A percentile compares a stretch with the other conserved stretches of the same genome.
phyloP scores from a whole-genome alignment of 108 stramenopile species.

The Fistulifera solaris region DNA sequence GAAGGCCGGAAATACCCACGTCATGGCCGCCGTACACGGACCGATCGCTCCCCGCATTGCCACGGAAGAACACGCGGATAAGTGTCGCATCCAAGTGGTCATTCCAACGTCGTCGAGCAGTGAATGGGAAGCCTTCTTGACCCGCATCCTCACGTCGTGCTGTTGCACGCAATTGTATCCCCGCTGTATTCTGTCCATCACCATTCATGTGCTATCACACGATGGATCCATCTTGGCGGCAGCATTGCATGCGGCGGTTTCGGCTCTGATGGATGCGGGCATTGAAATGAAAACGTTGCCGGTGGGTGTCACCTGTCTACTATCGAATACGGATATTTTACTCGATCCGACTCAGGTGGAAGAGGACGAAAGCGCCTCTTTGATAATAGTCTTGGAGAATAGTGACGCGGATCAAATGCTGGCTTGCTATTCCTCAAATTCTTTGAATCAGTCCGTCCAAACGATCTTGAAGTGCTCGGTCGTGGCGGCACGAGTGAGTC shows the following conservation, averaged over 20 bases:
- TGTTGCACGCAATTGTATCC: constrained; percentile 46
- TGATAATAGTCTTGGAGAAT: constrained; percentile 33
- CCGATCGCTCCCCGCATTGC: constrained; percentile 66
- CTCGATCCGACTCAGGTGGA: constrained; percentile 37
- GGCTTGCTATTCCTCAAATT: constrained; percentile 24
- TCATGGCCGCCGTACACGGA: constrained; percentile 81
- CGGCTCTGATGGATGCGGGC: constrained; percentile 82
- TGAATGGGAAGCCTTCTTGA: constrained; percentile 52
- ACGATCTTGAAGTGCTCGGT: constrained; percentile 3
- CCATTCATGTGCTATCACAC: constrained; percentile 59
- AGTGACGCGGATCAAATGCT: constrained; percentile 16
- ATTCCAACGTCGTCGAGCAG: constrained; percentile 30
- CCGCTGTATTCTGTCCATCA: constrained; percentile 58
- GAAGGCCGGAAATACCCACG: constrained; percentile 69
- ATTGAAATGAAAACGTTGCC: constrained; percentile 70
- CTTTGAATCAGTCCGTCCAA: constrained; percentile 9
- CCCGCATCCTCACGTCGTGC: constrained; percentile 36
- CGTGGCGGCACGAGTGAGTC: constrained; percentile 35
- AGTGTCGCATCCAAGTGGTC: constrained; percentile 41
- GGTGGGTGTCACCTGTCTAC: constrained; percentile 63
- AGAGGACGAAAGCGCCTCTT: constrained; percentile 16
- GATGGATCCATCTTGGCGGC: constrained; percentile 62
- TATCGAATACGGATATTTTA: constrained; percentile 16
- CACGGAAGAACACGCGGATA: constrained; percentile 39
- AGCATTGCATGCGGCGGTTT: constrained; percentile 63